Conservation (phyloP, 2,329 filamentous ascomycete genomes). For the Alternaria sp. region DNA sequence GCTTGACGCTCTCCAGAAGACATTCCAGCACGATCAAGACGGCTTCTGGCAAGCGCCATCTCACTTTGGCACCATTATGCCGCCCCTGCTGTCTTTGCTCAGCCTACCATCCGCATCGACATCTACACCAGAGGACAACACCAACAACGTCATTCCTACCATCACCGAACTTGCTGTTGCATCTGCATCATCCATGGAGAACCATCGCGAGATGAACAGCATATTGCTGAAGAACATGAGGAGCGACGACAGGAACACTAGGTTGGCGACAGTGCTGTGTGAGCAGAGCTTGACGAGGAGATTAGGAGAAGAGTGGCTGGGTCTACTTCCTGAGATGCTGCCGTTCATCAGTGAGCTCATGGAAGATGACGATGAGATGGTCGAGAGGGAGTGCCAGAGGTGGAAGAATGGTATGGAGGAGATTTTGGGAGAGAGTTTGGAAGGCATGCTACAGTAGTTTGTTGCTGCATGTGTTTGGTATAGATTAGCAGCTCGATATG, state of each 20-base stretch:
- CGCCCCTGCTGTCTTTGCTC: conserved; percentile 71
- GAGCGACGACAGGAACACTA: conserved; percentile 71
- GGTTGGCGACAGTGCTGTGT: conserved; percentile 81
- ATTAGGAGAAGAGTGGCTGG: conserved; percentile 92
- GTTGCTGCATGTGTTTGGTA: background rate
- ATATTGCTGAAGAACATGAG: conserved; percentile 79
- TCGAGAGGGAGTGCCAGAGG: conserved; percentile 85
- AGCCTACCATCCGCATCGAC: conserved; percentile 25
- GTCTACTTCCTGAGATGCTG: conserved; percentile 90
- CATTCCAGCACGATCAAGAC: conserved; percentile 89
- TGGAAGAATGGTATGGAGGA: conserved; percentile 93
- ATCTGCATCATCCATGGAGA: conserved; percentile 80
- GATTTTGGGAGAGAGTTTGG: conserved; percentile 86
- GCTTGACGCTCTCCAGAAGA: conserved; percentile 73
- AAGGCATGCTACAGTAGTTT: conserved; percentile 83
- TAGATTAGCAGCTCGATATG: background rate
- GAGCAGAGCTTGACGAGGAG: conserved; percentile 80
- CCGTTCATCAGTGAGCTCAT: conserved; percentile 94
- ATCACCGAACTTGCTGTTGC: conserved; percentile 81
- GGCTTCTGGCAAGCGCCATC: conserved; percentile 94
- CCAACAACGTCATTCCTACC: conserved; percentile 70
- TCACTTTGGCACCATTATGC: conserved; percentile 77
- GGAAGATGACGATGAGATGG: conserved; percentile 93
- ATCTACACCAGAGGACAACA: conserved; percentile 28
- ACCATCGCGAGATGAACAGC: conserved; percentile 88